phyloP scores from a whole-genome alignment of 257 asterid species.

The Solanum clarkiae region DNA sequence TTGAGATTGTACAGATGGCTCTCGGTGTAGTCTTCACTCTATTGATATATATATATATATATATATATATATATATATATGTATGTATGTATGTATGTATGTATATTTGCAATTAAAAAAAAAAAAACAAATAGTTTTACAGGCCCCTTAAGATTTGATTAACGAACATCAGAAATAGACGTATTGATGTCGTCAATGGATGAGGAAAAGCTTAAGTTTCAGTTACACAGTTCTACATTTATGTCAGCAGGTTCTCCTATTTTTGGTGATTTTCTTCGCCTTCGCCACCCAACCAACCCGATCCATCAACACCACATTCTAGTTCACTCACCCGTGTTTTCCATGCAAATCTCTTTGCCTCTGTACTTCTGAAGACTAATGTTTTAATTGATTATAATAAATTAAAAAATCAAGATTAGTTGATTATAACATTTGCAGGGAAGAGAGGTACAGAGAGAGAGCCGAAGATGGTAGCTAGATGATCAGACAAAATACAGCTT shows the following conservation, averaged over 20 bases:
- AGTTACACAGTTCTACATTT: not conserved
- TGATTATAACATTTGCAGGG: not conserved
- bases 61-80: no score
- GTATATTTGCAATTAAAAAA: no score
- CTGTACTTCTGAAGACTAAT: not conserved
- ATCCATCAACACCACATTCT: not conserved
- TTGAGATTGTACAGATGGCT: not conserved
- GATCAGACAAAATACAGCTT: not conserved
- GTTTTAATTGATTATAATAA: not conserved
- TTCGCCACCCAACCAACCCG: not conserved
- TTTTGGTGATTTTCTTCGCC: not conserved
- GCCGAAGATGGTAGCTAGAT: not conserved
- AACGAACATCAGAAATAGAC: not conserved
- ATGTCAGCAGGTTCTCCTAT: not conserved
- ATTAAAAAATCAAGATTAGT: not conserved
- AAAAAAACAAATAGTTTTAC: not conserved
- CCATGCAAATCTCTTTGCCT: not conserved
- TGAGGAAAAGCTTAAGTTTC: not conserved
- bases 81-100: no score
- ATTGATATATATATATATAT: rapidly evolving
- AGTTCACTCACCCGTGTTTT: not conserved
- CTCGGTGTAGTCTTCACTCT: not conserved
- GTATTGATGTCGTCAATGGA: not conserved
- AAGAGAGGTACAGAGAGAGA: not conserved
- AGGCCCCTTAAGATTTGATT: not conserved